phyloP scores from a whole-genome alignment of 1,139 yeast genomes.

The Arxiozyma heterogenica region DNA sequence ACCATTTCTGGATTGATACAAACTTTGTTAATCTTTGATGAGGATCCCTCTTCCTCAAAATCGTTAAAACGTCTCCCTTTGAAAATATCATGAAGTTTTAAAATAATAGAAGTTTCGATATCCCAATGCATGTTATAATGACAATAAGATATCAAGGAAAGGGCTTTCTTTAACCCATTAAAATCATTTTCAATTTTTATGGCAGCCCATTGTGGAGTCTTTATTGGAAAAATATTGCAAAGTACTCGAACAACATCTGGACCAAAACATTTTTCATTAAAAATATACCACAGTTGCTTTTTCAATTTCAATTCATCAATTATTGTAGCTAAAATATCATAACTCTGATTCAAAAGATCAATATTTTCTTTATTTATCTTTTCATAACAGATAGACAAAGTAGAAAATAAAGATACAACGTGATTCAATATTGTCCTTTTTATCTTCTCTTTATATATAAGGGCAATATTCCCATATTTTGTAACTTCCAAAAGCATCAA shows the following conservation, averaged over 20 bases:
- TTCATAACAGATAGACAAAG: slow-evolving; percentile 17
- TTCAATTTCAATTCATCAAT: slow-evolving; percentile 8
- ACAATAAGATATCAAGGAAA: slow-evolving; percentile 17
- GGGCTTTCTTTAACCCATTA: slow-evolving; percentile 8
- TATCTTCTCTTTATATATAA: slow-evolving; percentile 9
- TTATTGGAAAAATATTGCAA: slow-evolving; percentile 19
- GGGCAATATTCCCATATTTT: slow-evolving; percentile 16
- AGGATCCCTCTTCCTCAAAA: slow-evolving; percentile 18
- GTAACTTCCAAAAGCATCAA: slow-evolving; percentile 23
- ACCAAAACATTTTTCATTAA: slow-evolving; percentile 3
- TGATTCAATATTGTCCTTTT: slow-evolving; percentile 19
- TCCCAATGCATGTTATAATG: slow-evolving; percentile 15
- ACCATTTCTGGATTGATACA: slow-evolving; percentile 1
- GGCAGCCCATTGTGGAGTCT: slow-evolving; percentile 17
- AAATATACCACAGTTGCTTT: slow-evolving; percentile 16
- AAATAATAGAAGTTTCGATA: slow-evolving; percentile 13
- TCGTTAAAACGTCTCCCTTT: slow-evolving; percentile 23
- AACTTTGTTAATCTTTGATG: slow-evolving; percentile 8
- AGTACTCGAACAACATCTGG: slow-evolving; percentile 15
- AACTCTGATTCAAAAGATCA: slow-evolving; percentile 14
- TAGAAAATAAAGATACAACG: slow-evolving; percentile 22
- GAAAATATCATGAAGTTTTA: slow-evolving; percentile 18
- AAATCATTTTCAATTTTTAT: slow-evolving; percentile 12
- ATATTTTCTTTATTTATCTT: slow-evolving; percentile 6
- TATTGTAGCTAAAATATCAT: slow-evolving; percentile 16